Conservation (phyloP, 768 basidiomycete genomes). For the Collybiopsis luxurians region DNA sequence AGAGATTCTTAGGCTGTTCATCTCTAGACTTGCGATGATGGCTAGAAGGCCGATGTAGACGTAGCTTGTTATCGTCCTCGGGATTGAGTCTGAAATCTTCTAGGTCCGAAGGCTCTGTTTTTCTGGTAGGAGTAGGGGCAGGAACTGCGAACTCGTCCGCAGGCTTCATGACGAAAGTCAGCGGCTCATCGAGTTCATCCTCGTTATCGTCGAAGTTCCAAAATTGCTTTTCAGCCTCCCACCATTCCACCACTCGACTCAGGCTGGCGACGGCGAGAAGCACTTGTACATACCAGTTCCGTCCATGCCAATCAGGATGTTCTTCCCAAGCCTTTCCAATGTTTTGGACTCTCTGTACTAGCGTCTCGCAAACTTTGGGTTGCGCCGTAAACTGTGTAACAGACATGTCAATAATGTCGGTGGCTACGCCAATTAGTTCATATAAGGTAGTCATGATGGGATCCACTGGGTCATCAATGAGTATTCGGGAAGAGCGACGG, state of each 20-base stretch:
- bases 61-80: constrained; percentile 52
- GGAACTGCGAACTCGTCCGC: constrained; percentile 51
- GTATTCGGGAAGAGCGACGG: constrained; percentile 78
- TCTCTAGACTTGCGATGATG: constrained; percentile 56
- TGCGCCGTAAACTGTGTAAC: constrained; percentile 81
- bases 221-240: constrained; percentile 99
- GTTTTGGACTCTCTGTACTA: constrained; percentile 87
- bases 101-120: constrained; percentile 38
- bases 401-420: constrained; percentile 90
- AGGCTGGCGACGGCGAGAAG: constrained; percentile 94
- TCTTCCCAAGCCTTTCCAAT: constrained; percentile 97
- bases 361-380: constrained; percentile 79
- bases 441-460: constrained; percentile 90
- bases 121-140: constrained; percentile 31
- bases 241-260: constrained; percentile 97
- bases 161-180: constrained; percentile 93
- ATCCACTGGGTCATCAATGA: constrained; percentile 83
- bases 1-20: constrained; percentile 50
- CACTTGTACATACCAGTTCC: constrained; percentile 98
- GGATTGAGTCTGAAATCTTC: constrained; percentile 47
- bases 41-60: constrained; percentile 46
- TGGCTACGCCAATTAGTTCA: constrained; percentile 89
- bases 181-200: constrained; percentile 85
- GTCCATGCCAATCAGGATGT: constrained; percentile 95
- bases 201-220: constrained; percentile 98